Evolutionary conservation across 108 stramenopile genomes (phyloP), one percentile per base, ranked within the genome.

Genomic region (Skeletonema grethae): DNA sequence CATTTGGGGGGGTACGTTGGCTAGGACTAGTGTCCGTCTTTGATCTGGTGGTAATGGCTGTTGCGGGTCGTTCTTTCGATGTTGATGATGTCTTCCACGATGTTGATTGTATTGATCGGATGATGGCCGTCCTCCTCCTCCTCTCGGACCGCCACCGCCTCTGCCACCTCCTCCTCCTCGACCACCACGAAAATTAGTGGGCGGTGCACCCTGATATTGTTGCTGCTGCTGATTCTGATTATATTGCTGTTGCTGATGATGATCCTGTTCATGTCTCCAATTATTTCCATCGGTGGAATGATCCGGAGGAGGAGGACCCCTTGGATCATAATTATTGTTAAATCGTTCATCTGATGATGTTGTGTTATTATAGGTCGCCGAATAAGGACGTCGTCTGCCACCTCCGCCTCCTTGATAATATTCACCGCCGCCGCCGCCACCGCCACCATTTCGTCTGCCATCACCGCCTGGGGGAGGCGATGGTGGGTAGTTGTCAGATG

Each of bases 1-100:
- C 7, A 76, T 18, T 9, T 65, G 61, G 0, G 67, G 61, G 2
- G 75, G 75, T 15, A 76, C 36, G 55, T 68, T 53, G 48, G 67
- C 63, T 8, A 76, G 55, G 0, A 76, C 57, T 0, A 76, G 61
- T 28, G 75, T 76, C 7, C 67, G 29, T 31, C 75, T 61, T 7
- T 67, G 11, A 8, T 76, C 38, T 24, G 36, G 61, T 18, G 67
- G 67, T 24, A 68, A 43, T n/a, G 60, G 59, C 3, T 18, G 39
- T 3, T 46, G 41, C 3, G 60, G 50, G 22, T 53, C 50, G 4
- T 53, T 53, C 7, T 53, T 53, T 9, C 22, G 7, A 9, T 53
- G 50, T n/a, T 53, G 46, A 20, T 48, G 6, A 1, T 48, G 18
- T 18, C 18, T 16, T 48, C 13, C 46, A 6, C 46, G 46, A 0